Base-by-base conservation (phyloP, 2,329 filamentous ascomycete genomes). In the Catunica adiposa region DNA sequence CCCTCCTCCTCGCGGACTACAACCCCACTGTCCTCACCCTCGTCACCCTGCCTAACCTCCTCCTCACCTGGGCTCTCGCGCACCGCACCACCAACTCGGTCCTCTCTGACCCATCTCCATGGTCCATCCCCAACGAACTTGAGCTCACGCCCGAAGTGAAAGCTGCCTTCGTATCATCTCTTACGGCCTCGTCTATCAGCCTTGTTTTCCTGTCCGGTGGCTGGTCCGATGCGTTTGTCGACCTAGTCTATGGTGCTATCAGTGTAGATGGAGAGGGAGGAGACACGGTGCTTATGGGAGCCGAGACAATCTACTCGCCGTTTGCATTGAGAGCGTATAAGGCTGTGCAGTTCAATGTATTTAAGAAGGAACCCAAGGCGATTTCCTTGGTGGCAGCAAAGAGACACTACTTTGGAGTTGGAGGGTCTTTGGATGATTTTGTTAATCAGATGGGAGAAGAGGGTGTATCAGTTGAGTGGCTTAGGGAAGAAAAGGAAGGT, bases 291-390 rank as follows among this genome's bases (percentile, higher is more conserved):
- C 69, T 89, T 3, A 69, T 92, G 1, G 86, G 82, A 0, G 84
- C 85, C 0, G 86, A 92, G 67, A 92, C 86, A 0, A 90, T 92
- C 47, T 92, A 92, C 68, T 87, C 82, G 1, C 85, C 84, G 0
- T 80, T 81, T 57, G 82, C 84, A 0, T 74, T 89, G 22, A 70
- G 71, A 37, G 75, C 79, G 0, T 92, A 90, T 64, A 78, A 82
- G 0, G 77, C 83, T 40, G 80, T 81, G 3, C 70, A 89, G 11
- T 73, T 83, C 44, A 69, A 69, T 3, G 69, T 86, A 15, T 68
- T 89, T 47, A 64, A 71, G 20, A 67, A 68, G 52, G 53, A 55
- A 3, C 56, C 57, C 1, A 69, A 70, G 53, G 78, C 80, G 0
- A 76, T 76, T 51, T 80, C 83, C 1, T 70, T 88, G 20, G 75